Base-by-base conservation (phyloP, 2,329 filamentous ascomycete species). In the Leptographium wingfieldii region DNA sequence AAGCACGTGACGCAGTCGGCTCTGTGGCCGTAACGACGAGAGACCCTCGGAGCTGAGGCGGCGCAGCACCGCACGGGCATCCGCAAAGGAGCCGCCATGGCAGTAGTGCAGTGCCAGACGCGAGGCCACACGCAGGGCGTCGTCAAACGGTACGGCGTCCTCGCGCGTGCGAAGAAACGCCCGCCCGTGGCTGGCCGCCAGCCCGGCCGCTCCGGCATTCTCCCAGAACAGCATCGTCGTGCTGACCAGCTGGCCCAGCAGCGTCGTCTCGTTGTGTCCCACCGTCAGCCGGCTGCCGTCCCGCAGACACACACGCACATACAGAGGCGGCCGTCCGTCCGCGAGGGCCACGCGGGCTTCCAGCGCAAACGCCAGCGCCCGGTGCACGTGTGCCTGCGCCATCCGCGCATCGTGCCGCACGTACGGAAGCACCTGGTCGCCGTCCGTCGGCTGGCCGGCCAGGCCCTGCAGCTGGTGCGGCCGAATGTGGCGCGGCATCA, bases 81-180 rank as follows among this genome's bases (percentile, higher is more conserved):
- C 80, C 27, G 85, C 80, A 67, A 91, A 95, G 38, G 77, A 79
- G 1, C 92, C 92, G 55, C 76, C 79, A 60, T 85, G 81, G 10
- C 82, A 80, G 6, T 87, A 75, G 72, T 85, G 76, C 62, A 86
- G 82, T 2, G 90, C 86, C 60, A 85, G 79, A 5, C 87, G 83
- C 66, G 88, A 90, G 0, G 79, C 84, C 40, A 89, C 81, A 66
- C 87, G 89, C 38, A 96, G 77, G 56, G 84, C 80, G 66, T 97
- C 92, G 63, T 95, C 90, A 52, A 92, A 82, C 3, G 77, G 71
- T 0, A 77, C 72, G 62, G 77, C 70, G 7, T 75, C 73, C 4
- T 78, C 75, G 68, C 96, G 87, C 64, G 88, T 91, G 58, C 84
- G 80, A 19, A 91, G 77, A 61, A 95, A 91, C 0, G 90, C 77